Base-by-base conservation (phyloP, 208 protist genomes). In the Trypanosoma brucei region DNA sequence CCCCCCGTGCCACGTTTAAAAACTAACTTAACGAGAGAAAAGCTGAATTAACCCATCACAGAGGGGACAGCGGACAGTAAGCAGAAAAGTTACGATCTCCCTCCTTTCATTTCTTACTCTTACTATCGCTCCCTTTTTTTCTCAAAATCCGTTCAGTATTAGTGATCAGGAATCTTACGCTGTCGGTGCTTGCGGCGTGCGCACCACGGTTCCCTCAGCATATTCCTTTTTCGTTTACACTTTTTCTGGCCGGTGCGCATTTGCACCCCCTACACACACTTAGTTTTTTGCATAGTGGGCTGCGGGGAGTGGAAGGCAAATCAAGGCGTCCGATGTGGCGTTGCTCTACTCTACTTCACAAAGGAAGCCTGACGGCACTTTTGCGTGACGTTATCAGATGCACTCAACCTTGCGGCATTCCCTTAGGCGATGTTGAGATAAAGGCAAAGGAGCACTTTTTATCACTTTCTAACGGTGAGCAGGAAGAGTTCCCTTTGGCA, bases 371-470 rank as follows among this genome's bases (percentile, higher is more conserved):
- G 36, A n/a, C 55, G 2, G 39, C n/a, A 13, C 1, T 49, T 63
- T 38, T 76, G 22, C 62, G 58, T 34, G 64, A 59, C 0, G 39
- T 65, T n/a, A 58, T 76, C 55, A 14, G 61, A 33, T 13, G 49
- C 53, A 39, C 46, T n/a, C 62, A 52, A 11, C 31, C 60, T 14
- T 56, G 54, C 14, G 70, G 70, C 40, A 70, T 76, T 58, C 9
- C 70, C 50, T 53, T 76, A 31, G 40, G 7, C 22, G 55, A 70
- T n/a, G 34, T 76, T 55, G 57, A 66, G 54, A 4, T 44, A 45
- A 39, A 64, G 42, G 8, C 70, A 36, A 65, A 68, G 22, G 62
- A 70, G 34, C 39, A 31, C 31, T 51, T 74, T 42, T 40, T 54
- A 48, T 35, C 34, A 30, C 3, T 22, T n/a, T 7, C 30, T 0